These are phyloP conservation scores for Aspergillus floridensis DNA, from an alignment of 2,329 filamentous ascomycete species.

Conservation along the genomic window DNA sequence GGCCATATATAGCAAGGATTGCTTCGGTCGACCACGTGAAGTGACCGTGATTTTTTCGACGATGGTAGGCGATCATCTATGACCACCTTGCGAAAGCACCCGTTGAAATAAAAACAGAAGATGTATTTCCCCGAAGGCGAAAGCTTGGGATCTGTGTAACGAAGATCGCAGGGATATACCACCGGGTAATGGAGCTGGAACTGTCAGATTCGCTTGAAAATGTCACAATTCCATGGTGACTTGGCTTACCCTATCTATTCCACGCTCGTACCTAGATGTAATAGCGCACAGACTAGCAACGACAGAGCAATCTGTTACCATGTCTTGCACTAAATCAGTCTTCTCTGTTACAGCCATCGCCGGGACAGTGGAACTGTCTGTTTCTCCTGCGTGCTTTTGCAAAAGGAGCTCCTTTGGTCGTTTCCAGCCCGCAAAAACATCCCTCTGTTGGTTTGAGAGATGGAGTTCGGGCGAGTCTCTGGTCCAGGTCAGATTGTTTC, in stretches of 20 bases:
- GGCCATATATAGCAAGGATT: constrained; percentile 86
- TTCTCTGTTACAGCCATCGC: constrained; percentile 58
- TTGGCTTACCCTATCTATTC: constrained; percentile 61
- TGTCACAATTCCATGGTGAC: background rate
- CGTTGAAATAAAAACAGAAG: constrained; percentile 92
- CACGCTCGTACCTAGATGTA: constrained; percentile 66
- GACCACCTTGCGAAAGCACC: constrained; percentile 79
- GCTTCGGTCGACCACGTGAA: constrained; percentile 83
- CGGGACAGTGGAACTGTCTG: constrained; percentile 28
- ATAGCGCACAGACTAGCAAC: constrained; percentile 90
- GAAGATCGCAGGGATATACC: constrained; percentile 71
- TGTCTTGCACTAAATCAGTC: constrained; percentile 88
- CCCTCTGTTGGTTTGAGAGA: constrained; percentile 70
- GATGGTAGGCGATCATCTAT: constrained; percentile 91
- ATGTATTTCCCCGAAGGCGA: constrained; percentile 87
- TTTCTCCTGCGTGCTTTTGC: constrained; percentile 29
- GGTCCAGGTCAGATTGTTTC: constrained; percentile 18
- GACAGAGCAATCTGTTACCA: constrained; percentile 94
- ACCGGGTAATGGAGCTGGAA: constrained; percentile 66
- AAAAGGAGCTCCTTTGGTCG: constrained; percentile 68
- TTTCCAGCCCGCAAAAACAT: constrained; percentile 81
- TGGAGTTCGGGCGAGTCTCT: constrained; percentile 69
- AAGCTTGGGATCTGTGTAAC: constrained; percentile 55
- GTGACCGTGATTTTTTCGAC: constrained; percentile 63
- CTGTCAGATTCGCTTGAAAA: constrained; percentile 6